A percentile compares a stretch with the other conserved stretches of the same genome.
phyloP scores from a whole-genome alignment of 495 filamentous ascomycete species.

The Choiromyces venosus region DNA sequence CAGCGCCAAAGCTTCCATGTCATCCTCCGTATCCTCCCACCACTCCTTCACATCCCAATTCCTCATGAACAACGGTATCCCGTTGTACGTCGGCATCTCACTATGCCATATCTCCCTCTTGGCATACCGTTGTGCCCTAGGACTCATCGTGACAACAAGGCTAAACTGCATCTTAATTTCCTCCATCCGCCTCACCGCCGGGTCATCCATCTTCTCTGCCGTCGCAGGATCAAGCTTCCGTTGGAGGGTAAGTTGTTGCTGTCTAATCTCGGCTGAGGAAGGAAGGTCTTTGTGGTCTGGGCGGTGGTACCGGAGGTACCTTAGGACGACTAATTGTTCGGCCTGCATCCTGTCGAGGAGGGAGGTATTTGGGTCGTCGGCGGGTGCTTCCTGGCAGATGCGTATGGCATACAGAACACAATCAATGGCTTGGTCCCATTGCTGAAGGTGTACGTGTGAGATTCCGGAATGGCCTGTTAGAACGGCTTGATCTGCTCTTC shows the following conservation, averaged over 20 bases:
- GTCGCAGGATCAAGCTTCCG: background rate
- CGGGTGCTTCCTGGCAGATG: background rate
- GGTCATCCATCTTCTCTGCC: background rate
- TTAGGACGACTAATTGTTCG: background rate
- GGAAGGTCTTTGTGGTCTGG: background rate
- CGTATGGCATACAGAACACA: background rate
- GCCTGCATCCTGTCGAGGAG: background rate
- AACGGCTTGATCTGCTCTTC: background rate
- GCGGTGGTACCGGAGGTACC: background rate
- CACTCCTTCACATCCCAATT: background rate
- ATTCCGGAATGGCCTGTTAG: background rate
- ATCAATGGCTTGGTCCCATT: conserved; percentile 21
- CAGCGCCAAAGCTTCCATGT: background rate
- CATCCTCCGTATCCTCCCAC: background rate
- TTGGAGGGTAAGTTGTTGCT: background rate
- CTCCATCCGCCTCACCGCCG: background rate
- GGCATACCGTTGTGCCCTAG: background rate
- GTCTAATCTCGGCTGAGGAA: background rate
- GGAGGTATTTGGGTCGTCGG: background rate
- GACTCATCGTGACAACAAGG: background rate
- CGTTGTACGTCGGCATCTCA: background rate
- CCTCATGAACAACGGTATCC: background rate
- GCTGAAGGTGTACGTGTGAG: conserved; percentile 15
- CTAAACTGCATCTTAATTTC: background rate
- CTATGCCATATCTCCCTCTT: background rate